Evolutionary conservation across 2,329 filamentous ascomycete species (phyloP).

Genomic region (Fusarium newnesense): DNA sequence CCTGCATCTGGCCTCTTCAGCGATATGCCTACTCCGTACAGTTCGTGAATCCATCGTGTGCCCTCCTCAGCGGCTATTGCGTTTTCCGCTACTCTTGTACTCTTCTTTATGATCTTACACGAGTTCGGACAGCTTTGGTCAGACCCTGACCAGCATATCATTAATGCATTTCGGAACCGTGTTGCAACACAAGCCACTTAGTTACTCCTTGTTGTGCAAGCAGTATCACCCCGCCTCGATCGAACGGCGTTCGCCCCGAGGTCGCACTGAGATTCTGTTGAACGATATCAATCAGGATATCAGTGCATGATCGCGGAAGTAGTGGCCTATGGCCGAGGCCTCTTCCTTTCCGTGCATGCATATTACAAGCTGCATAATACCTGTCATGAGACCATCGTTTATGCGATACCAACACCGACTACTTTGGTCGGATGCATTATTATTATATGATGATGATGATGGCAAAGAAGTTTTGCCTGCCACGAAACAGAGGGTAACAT

Average conservation of each 20-base stretch:
- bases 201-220: conserved; percentile 4
- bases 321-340: neutral
- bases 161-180: conserved; percentile 1
- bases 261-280: conserved; percentile 29
- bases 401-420: neutral
- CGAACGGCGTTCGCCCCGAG: conserved; percentile 21
- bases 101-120: neutral
- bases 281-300: conserved; percentile 7
- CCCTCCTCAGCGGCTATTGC: conserved; percentile 2
- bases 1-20: conserved; percentile 30
- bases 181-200: conserved; percentile 3
- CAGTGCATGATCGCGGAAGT: conserved; percentile 19
- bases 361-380: conserved; percentile 8
- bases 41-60: neutral
- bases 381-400: conserved; percentile 11
- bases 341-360: conserved; percentile 7
- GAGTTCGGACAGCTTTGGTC: neutral
- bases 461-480: neutral
- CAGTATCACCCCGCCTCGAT: conserved; percentile 27
- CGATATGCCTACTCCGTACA: neutral
- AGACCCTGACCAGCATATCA: neutral
- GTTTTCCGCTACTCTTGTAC: conserved; percentile 10
- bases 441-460: neutral
- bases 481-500: conserved; percentile 3
- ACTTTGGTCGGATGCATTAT: neutral